phyloP scores from a whole-genome alignment of 2,329 filamentous ascomycete genomes.

The Hypocrella siamensis region DNA sequence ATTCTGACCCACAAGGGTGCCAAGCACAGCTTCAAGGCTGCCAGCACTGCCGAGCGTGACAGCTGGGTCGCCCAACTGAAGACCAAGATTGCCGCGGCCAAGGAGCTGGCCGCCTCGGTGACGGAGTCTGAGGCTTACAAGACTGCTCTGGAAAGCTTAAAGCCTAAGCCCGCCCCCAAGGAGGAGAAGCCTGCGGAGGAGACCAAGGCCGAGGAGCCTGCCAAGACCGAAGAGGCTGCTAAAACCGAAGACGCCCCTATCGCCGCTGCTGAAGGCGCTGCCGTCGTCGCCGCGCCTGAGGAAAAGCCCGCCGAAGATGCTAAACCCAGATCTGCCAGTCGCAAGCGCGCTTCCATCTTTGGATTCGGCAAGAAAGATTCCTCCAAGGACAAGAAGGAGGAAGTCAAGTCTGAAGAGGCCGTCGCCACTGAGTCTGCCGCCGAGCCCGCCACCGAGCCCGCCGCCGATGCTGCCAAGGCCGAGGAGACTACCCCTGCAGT shows the following conservation, averaged over 20 bases:
- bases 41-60: constrained; percentile 61
- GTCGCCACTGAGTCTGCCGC: constrained; percentile 14
- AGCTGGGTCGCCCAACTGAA: constrained; percentile 82
- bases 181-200: constrained; percentile 16
- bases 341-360: constrained; percentile 52
- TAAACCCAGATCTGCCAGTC: constrained; percentile 47
- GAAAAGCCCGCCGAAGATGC: constrained; percentile 28
- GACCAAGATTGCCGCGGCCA: constrained; percentile 70
- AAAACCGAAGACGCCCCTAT: constrained; percentile 19
- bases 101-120: constrained; percentile 59
- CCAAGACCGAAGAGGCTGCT: constrained; percentile 20
- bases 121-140: constrained; percentile 79
- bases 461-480: constrained; percentile 13
- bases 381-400: constrained; percentile 22
- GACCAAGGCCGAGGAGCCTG: constrained; percentile 15
- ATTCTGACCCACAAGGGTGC: constrained; percentile 69
- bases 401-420: constrained; percentile 15
- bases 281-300: constrained; percentile 15
- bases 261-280: constrained; percentile 11
- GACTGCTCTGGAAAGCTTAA: constrained; percentile 58
- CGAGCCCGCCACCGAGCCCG: constrained; percentile 17
- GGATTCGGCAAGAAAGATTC: constrained; percentile 40
- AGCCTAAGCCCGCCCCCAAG: constrained; percentile 26
- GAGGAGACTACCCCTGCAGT: constrained; percentile 20
- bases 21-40: constrained; percentile 89